These are phyloP conservation scores for Rhizopogon sp. DNA, from an alignment of 768 basidiomycete genomes.

Conservation along the genomic window DNA sequence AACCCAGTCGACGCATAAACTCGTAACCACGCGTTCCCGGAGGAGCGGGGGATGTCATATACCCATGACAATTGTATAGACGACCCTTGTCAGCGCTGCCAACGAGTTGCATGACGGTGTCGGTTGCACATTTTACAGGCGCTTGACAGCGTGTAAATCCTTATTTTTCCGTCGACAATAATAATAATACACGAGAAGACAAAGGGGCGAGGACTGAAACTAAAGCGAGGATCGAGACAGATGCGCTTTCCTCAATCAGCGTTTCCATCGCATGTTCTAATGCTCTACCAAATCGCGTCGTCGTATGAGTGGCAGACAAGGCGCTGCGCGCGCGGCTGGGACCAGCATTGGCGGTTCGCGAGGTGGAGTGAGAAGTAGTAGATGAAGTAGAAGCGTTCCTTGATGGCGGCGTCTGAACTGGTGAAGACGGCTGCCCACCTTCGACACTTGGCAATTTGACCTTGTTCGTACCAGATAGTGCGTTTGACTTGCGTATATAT, in stretches of 20 bases:
- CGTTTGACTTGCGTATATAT: slow-evolving; percentile 16
- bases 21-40: background rate
- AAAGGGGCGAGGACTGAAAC: slow-evolving; percentile 29
- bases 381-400: slow-evolving; percentile 24
- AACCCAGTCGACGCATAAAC: slow-evolving; percentile 48
- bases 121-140: slow-evolving; percentile 26
- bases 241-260: slow-evolving; percentile 40
- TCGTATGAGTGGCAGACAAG: slow-evolving; percentile 24
- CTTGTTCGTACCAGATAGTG: slow-evolving; percentile 12
- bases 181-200: slow-evolving; percentile 28
- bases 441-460: slow-evolving; percentile 32
- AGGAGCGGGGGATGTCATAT: slow-evolving; percentile 15
- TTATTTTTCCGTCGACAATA: slow-evolving; percentile 21
- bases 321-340: slow-evolving; percentile 17
- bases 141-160: slow-evolving; percentile 19
- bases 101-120: slow-evolving; percentile 18
- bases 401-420: slow-evolving; percentile 14
- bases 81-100: slow-evolving; percentile 35
- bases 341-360: slow-evolving; percentile 4
- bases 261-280: slow-evolving; percentile 49
- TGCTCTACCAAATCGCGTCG: slow-evolving; percentile 27
- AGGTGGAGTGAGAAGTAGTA: slow-evolving; percentile 10
- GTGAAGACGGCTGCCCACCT: background rate
- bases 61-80: slow-evolving; percentile 76
- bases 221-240: slow-evolving; percentile 29